phyloP scores from a whole-genome alignment of 345 rosid species.

The Carallia brachiata region DNA sequence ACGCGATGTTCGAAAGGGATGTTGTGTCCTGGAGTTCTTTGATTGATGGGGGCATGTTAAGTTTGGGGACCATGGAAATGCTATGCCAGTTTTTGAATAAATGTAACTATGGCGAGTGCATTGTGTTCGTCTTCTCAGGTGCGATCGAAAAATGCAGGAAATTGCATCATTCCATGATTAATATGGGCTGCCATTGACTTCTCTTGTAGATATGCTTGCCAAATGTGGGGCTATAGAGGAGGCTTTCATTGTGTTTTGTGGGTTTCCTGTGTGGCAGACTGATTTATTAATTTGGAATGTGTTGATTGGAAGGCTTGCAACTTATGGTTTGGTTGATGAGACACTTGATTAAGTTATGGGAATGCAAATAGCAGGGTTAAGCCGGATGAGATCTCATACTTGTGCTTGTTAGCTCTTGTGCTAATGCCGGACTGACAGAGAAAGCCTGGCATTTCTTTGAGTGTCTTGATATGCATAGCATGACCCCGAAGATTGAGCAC shows the following conservation, averaged over 20 bases:
- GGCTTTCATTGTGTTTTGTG: slow-evolving; percentile 52
- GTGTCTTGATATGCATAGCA: slow-evolving; percentile 37
- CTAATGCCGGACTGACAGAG: slow-evolving; percentile 60
- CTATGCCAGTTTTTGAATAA: slow-evolving; percentile 52
- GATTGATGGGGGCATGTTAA: slow-evolving; percentile 85
- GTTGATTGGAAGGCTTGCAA: slow-evolving; percentile 77
- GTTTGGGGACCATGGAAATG: slow-evolving; percentile 49
- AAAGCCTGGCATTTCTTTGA: slow-evolving; percentile 63
- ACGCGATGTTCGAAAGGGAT: slow-evolving; percentile 54
- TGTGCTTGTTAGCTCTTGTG: slow-evolving; percentile 76
- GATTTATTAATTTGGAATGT: slow-evolving; percentile 85
- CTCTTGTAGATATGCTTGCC: slow-evolving; percentile 83
- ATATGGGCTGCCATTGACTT: slow-evolving; percentile 46
- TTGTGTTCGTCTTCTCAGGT: slow-evolving; percentile 35
- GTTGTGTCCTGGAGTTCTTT: slow-evolving; percentile 81
- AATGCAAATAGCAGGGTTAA: slow-evolving; percentile 46
- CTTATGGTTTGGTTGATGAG: slow-evolving; percentile 59
- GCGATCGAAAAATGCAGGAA: slow-evolving; percentile 56
- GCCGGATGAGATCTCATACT: slow-evolving; percentile 69
- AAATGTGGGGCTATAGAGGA: slow-evolving; percentile 77
- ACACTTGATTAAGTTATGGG: slow-evolving; percentile 50
- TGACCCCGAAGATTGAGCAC: slow-evolving; percentile 62
- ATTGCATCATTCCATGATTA: slow-evolving; percentile 51
- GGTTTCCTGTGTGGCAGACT: slow-evolving; percentile 17
- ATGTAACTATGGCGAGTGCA: slow-evolving; percentile 25